Evolutionary conservation across 2,329 filamentous ascomycete genomes (phyloP).

Genomic region (Chalaropsis thielavioides): DNA sequence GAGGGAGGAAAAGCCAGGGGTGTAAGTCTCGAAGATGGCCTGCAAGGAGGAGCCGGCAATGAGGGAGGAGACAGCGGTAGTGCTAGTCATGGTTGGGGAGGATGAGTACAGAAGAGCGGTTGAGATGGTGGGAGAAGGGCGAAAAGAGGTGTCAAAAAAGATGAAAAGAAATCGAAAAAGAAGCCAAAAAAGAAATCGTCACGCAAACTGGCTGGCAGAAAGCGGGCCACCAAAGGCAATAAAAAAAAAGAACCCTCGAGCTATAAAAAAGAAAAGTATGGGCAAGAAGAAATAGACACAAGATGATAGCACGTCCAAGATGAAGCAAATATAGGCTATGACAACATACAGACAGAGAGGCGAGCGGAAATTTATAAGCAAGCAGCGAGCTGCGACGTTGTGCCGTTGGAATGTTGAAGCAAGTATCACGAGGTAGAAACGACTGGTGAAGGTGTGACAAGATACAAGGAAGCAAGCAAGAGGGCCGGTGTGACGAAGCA

Average conservation of each 20-base stretch:
- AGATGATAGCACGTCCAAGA: neutral
- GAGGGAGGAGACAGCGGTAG: constrained; percentile 1
- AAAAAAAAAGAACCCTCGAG: neutral
- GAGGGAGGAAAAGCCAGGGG: constrained; percentile 10
- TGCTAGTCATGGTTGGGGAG: neutral
- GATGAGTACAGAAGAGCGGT: neutral
- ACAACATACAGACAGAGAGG: neutral
- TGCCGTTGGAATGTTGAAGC: neutral
- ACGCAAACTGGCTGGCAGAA: neutral
- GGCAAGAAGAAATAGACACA: neutral
- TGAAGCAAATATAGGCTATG: no score
- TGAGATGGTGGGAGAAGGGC: neutral
- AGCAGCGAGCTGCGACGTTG: neutral
- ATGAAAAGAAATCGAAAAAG: neutral
- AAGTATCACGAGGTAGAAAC: no score
- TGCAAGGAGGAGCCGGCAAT: constrained; percentile 3
- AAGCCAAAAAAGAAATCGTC: neutral
- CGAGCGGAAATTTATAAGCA: neutral
- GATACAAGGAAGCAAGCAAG: no score
- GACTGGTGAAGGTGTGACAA: no score
- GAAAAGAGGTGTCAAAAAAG: neutral
- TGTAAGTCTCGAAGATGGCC: constrained; percentile 7
- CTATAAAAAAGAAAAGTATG: neutral
- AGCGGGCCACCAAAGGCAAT: neutral
- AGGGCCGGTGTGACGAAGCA: neutral